These are phyloP conservation scores for Salvia sclarea DNA, from an alignment of 305 asterid genomes.

Conservation along the genomic window DNA sequence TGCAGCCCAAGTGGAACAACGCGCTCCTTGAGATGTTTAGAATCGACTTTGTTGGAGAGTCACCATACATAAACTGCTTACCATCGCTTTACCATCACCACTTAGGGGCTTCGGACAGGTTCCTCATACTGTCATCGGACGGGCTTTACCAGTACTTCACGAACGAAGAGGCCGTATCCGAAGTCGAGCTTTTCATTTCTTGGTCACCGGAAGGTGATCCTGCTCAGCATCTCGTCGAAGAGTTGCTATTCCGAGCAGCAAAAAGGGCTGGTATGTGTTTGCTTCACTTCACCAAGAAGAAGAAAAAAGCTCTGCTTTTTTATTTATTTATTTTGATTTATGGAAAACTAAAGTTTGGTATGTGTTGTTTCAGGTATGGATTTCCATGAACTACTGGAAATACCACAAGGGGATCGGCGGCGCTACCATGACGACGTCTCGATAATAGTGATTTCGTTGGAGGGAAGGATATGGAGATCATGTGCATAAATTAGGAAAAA, in stretches of 20 bases:
- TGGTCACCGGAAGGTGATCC: conserved; percentile 96
- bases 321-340: too few species aligned
- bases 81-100: conserved; percentile 86
- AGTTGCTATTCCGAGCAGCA: conserved; percentile 88
- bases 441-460: conserved; percentile 86
- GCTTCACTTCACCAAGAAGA: conserved; percentile 6
- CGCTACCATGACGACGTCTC: conserved; percentile 96
- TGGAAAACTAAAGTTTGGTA: conserved; percentile 4
- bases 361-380: conserved; percentile 69
- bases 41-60: conserved; percentile 66
- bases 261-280: conserved; percentile 71
- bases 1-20: conserved; percentile 93
- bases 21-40: conserved; percentile 88
- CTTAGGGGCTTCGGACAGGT: conserved; percentile 66
- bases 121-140: conserved; percentile 74
- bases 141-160: conserved; percentile 94
- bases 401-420: conserved; percentile 93
- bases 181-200: conserved; percentile 70
- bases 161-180: conserved; percentile 83
- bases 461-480: conserved; percentile 96
- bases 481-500: conserved; percentile 56
- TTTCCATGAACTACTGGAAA: conserved; percentile 84
- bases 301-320: not conserved
- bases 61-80: conserved; percentile 70
- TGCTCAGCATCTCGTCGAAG: conserved; percentile 87